Evolutionary conservation across 768 basidiomycete genomes (phyloP).

Genomic region (Termitomyces eurrhizus): DNA sequence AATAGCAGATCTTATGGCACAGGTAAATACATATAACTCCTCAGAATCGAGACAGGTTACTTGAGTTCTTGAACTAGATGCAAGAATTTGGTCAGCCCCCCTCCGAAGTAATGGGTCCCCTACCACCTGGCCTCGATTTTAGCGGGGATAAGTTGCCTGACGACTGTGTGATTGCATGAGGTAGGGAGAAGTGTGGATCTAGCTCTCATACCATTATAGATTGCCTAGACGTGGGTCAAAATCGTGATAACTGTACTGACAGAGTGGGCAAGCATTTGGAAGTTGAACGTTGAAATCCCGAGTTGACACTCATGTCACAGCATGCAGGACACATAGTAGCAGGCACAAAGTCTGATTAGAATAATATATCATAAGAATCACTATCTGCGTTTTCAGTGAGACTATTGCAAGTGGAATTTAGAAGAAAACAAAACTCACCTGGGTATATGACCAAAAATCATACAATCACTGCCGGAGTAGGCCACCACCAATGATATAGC

Average conservation of each 20-base stretch:
- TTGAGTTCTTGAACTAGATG: constrained; percentile 61
- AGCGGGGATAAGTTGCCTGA: constrained; percentile 26
- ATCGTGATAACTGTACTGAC: no score
- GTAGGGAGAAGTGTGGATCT: not conserved
- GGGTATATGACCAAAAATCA: constrained; percentile 9
- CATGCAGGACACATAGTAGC: not conserved
- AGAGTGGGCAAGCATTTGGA: no score
- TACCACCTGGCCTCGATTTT: constrained; percentile 66
- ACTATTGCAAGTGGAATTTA: not conserved
- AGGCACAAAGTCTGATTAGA: not conserved
- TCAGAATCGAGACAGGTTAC: not conserved
- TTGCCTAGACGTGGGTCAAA: no score
- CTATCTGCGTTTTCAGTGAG: not conserved
- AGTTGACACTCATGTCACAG: not conserved
- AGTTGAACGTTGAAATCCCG: not conserved
- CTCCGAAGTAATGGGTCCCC: constrained; percentile 75
- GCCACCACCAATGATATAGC: constrained; percentile 47
- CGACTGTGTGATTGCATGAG: constrained; percentile 5
- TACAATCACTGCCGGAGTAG: constrained; percentile 7
- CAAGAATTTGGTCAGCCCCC: constrained; percentile 65
- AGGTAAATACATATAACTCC: constrained; percentile 20
- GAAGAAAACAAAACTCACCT: not conserved
- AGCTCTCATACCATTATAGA: not conserved
- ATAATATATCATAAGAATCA: not conserved
- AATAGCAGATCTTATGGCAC: constrained; percentile 69